Evolutionary conservation across 2,329 filamentous ascomycete genomes (phyloP).

Genomic region (Neofusicoccum kwambonambiense): DNA sequence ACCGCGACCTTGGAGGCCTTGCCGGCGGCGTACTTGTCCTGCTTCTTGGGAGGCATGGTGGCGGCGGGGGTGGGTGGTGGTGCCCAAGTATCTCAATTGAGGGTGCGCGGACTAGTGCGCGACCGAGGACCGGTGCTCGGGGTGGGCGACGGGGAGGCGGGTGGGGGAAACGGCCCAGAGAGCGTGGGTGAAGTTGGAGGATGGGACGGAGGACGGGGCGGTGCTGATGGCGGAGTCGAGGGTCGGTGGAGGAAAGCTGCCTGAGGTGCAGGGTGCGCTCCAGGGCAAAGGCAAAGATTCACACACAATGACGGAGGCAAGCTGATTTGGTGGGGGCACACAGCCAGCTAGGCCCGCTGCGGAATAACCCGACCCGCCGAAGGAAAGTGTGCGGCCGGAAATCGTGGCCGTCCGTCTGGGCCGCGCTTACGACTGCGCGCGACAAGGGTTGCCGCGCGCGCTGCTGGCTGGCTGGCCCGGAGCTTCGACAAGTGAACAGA

Average conservation of each 20-base stretch:
- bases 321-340: slow-evolving; percentile 6
- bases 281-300: not conserved
- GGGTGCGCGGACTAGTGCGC: not conserved
- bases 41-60: slow-evolving; percentile 71
- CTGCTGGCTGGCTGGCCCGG: not conserved
- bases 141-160: not conserved
- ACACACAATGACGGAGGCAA: slow-evolving; percentile 15
- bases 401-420: not conserved
- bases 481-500: slow-evolving; percentile 16
- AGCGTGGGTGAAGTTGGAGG: slow-evolving; percentile 22
- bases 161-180: slow-evolving; percentile 12
- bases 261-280: not conserved
- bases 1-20: slow-evolving; percentile 66
- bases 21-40: slow-evolving; percentile 41
- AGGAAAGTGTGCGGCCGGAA: not conserved
- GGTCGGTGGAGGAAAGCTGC: not conserved
- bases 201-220: not conserved
- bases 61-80: slow-evolving; percentile 23
- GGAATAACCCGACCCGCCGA: slow-evolving; percentile 8
- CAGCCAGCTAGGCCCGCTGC: not conserved
- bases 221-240: not conserved
- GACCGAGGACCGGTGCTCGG: not conserved
- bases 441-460: not conserved
- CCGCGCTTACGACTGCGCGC: slow-evolving; percentile 1
- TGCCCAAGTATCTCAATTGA: not conserved